phyloP scores from a whole-genome alignment of 257 asterid genomes.

The Solanum commersonii region DNA sequence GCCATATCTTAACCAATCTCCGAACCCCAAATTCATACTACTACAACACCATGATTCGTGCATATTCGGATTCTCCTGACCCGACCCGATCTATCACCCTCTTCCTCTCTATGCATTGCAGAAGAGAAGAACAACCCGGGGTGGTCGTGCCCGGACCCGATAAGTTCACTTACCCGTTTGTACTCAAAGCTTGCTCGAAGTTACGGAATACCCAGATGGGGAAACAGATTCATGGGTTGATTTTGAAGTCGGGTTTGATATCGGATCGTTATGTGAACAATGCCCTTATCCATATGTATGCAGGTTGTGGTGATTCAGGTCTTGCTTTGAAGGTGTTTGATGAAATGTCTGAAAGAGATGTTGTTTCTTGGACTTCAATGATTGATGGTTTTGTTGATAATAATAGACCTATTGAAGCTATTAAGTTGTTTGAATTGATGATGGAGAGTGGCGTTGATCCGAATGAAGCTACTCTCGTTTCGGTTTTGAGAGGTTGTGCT shows the following conservation, averaged over 20 bases:
- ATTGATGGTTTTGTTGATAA: slow-evolving; percentile 21
- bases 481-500: slow-evolving; percentile 17
- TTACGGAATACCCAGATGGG: slow-evolving; percentile 2
- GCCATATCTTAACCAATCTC: slow-evolving; percentile 9
- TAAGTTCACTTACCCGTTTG: slow-evolving; percentile 20
- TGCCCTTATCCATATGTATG: slow-evolving; percentile 17
- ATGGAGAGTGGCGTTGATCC: neutral
- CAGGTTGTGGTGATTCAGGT: neutral
- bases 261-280: slow-evolving; percentile 6
- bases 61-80: slow-evolving; percentile 15
- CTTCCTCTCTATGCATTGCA: slow-evolving; percentile 12
- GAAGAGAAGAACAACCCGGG: neutral
- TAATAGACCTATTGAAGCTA: slow-evolving; percentile 15
- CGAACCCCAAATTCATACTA: slow-evolving; percentile 12
- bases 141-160: slow-evolving; percentile 13
- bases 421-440: slow-evolving; percentile 14
- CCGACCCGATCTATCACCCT: slow-evolving; percentile 11
- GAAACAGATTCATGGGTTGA: slow-evolving; percentile 10
- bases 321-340: slow-evolving; percentile 12
- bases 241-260: slow-evolving; percentile 1
- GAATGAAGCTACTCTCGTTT: slow-evolving; percentile 13
- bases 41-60: slow-evolving; percentile 19
- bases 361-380: slow-evolving; percentile 22
- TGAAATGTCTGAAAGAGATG: slow-evolving; percentile 19
- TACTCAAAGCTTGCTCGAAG: slow-evolving; percentile 16